phyloP scores from a whole-genome alignment of 192 early-diverging fungal genomes.

The Coemansia sp. region DNA sequence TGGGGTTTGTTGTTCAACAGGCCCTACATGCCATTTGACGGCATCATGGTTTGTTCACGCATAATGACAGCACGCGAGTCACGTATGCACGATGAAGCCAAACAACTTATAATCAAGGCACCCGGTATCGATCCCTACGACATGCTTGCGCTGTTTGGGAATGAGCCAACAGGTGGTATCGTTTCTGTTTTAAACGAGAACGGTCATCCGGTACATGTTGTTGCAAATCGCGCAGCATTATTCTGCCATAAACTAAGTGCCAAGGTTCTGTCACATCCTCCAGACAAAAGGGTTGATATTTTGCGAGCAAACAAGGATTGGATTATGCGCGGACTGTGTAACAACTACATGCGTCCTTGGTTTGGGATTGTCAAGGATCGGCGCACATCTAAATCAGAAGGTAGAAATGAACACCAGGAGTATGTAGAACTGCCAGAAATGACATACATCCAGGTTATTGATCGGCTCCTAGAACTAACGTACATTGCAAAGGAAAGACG shows the following conservation, averaged over 20 bases:
- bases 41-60: slow-evolving; percentile 87
- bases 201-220: slow-evolving; percentile 88
- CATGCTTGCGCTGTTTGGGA: slow-evolving; percentile 86
- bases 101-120: slow-evolving; percentile 81
- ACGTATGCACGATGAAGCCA: slow-evolving; percentile 67
- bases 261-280: slow-evolving; percentile 77
- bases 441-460: slow-evolving; percentile 85
- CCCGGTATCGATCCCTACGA: slow-evolving; percentile 71
- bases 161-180: slow-evolving; percentile 76
- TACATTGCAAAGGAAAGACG: slow-evolving; percentile 68
- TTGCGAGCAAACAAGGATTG: slow-evolving; percentile 79
- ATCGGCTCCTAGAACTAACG: slow-evolving; percentile 78
- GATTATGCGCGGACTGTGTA: slow-evolving; percentile 82
- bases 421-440: slow-evolving; percentile 82
- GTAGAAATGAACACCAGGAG: slow-evolving; percentile 65
- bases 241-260: slow-evolving; percentile 91
- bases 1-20: slow-evolving; percentile 78
- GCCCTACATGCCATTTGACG: slow-evolving; percentile 92
- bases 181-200: slow-evolving; percentile 85
- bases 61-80: slow-evolving; percentile 87
- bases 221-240: slow-evolving; percentile 85
- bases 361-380: slow-evolving; percentile 58
- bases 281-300: slow-evolving; percentile 75
- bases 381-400: no score
- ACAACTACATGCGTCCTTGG: slow-evolving; percentile 94